A percentile compares a stretch with the other conserved stretches of the same genome.
phyloP scores from a whole-genome alignment of 495 filamentous ascomycete genomes.

The Neurospora sp. region DNA sequence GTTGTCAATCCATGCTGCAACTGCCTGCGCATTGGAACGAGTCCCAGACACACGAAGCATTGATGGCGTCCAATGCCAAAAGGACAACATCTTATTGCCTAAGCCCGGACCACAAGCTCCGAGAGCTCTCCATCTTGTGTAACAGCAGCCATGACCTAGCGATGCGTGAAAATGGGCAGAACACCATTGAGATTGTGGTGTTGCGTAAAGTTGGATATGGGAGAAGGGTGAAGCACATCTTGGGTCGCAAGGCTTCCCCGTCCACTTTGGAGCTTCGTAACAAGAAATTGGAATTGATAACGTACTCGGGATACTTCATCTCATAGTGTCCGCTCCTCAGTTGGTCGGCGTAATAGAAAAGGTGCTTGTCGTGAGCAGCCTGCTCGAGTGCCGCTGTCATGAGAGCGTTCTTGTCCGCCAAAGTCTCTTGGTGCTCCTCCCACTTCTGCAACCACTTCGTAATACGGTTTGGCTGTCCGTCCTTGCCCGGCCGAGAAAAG shows the following conservation, averaged over 20 bases:
- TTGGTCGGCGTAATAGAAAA: constrained; percentile 21
- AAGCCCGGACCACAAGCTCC: not conserved
- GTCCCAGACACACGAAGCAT: not conserved
- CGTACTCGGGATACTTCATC: constrained; percentile 40
- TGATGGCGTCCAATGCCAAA: not conserved
- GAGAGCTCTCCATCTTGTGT: not conserved
- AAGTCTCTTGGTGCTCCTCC: constrained; percentile 12
- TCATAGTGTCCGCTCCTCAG: constrained; percentile 26
- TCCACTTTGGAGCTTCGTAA: not conserved
- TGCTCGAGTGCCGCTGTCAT: constrained; percentile 33
- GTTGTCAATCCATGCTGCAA: not conserved
- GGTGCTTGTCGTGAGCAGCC: constrained; percentile 40
- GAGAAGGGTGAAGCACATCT: not conserved
- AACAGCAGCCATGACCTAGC: not conserved
- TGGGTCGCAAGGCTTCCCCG: not conserved
- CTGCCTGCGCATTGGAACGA: not conserved
- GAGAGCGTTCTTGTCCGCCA: constrained; percentile 23
- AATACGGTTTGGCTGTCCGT: constrained; percentile 31
- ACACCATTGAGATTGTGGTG: not conserved
- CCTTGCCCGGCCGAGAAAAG: constrained; percentile 29
- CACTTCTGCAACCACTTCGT: constrained; percentile 25
- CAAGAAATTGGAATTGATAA: constrained; percentile 4
- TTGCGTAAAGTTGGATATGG: not conserved
- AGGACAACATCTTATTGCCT: not conserved
- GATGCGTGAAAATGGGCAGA: not conserved